These are phyloP conservation scores for Penicillium mononematosum DNA, from an alignment of 495 filamentous ascomycete genomes.

Conservation along the genomic window DNA sequence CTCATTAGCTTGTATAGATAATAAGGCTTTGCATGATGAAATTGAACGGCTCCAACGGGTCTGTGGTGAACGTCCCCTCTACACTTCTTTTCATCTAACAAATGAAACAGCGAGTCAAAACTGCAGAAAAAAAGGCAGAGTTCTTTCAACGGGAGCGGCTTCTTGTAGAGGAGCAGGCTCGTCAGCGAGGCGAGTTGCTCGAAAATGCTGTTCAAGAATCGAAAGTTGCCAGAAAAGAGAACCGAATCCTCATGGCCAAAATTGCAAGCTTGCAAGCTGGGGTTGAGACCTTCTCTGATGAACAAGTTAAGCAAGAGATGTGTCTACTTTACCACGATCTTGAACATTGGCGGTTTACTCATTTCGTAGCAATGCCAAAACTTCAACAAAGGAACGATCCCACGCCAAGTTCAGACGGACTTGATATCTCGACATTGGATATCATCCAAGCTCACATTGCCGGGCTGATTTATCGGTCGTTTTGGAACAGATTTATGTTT, in stretches of 20 bases:
- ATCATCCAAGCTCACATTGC: not conserved
- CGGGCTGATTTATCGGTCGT: not conserved
- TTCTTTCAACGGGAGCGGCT: not conserved
- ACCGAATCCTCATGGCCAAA: not conserved
- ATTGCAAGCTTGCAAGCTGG: slow-evolving; percentile 1
- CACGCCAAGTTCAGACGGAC: not conserved
- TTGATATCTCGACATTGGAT: not conserved
- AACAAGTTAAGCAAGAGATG: not conserved
- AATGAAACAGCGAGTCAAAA: not conserved
- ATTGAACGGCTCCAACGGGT: not conserved
- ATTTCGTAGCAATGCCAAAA: not conserved
- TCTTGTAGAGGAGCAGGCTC: slow-evolving; percentile 3
- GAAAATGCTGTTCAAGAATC: not conserved
- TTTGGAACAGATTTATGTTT: not conserved
- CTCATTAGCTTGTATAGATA: not conserved
- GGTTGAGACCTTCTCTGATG: not conserved
- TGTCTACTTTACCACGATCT: slow-evolving; percentile 3
- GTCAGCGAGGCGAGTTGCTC: not conserved
- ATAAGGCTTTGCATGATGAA: not conserved
- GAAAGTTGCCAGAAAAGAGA: not conserved
- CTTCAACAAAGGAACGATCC: not conserved
- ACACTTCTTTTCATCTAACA: not conserved
- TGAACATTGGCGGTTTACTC: not conserved
- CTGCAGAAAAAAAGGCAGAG: not conserved
- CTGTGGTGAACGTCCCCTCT: not conserved